Evolutionary conservation across 1,139 yeast species (phyloP).

Genomic region (Taphrina communis): DNA sequence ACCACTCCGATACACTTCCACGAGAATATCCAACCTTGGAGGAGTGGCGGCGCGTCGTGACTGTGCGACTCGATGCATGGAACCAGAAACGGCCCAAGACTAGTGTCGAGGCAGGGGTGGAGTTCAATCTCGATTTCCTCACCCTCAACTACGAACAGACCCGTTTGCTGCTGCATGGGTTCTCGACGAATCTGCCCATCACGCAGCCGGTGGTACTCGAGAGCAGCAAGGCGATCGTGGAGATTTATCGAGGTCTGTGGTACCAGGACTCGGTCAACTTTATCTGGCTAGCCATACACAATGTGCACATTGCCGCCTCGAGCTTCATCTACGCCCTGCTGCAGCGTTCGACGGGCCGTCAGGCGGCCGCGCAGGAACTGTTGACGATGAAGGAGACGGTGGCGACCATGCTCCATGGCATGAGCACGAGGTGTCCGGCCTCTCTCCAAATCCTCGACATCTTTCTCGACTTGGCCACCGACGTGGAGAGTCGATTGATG

Average conservation of each 20-base stretch:
- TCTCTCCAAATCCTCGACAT: slow-evolving; percentile 25
- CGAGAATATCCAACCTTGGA: slow-evolving; percentile 61
- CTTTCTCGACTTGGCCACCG: slow-evolving; percentile 21
- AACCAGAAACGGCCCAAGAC: slow-evolving; percentile 62
- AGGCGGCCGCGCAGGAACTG: slow-evolving; percentile 1
- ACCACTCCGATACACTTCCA: slow-evolving; percentile 74
- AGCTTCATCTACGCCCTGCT: slow-evolving; percentile 34
- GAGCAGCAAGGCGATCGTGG: slow-evolving; percentile 70
- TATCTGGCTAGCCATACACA: slow-evolving; percentile 94
- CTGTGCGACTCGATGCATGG: slow-evolving; percentile 67
- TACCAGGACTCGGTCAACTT: slow-evolving; percentile 69
- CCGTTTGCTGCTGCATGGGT: slow-evolving; percentile 71
- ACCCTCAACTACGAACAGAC: slow-evolving; percentile 79
- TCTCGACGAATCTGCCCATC: slow-evolving; percentile 70
- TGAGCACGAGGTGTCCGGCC: slow-evolving; percentile 38
- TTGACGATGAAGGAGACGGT: slow-evolving; percentile 18
- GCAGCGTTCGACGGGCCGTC: slow-evolving; percentile 2
- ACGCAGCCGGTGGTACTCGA: slow-evolving; percentile 64
- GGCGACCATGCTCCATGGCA: slow-evolving; percentile 30
- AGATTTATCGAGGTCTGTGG: slow-evolving; percentile 65
- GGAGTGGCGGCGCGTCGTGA: slow-evolving; percentile 66
- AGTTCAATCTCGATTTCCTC: slow-evolving; percentile 72
- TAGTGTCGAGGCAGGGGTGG: slow-evolving; percentile 64
- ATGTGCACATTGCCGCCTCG: slow-evolving; percentile 75
- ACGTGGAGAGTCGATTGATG: slow-evolving; percentile 19